Evolutionary conservation across 2,329 filamentous ascomycete genomes (phyloP).

Genomic region (Ceratocystiopsis brevicomis): DNA sequence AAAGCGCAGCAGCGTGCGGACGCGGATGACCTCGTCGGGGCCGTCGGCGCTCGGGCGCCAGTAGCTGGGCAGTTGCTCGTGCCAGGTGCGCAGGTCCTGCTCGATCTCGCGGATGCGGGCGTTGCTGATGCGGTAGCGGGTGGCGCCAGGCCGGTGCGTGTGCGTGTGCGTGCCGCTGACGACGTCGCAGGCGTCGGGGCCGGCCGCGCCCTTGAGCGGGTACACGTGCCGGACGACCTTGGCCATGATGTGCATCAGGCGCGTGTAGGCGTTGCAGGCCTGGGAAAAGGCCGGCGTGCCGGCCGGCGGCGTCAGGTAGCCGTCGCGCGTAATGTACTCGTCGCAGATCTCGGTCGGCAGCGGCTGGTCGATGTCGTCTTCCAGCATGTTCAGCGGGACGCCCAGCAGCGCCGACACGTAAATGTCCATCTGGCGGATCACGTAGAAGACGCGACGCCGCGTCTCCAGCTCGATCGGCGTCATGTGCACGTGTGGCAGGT

Average conservation of each 20-base stretch:
- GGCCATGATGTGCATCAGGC: conserved; percentile 41
- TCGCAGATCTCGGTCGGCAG: conserved; percentile 47
- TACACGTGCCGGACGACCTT: conserved; percentile 49
- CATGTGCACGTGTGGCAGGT: conserved; percentile 44
- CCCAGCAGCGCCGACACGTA: conserved; percentile 50
- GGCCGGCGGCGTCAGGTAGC: conserved; percentile 33
- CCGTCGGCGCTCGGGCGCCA: conserved; percentile 67
- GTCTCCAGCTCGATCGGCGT: conserved; percentile 44
- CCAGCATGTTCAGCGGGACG: conserved; percentile 42
- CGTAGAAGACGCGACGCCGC: conserved; percentile 46
- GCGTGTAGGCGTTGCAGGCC: conserved; percentile 47
- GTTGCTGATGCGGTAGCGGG: conserved; percentile 44
- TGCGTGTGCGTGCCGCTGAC: too few species aligned
- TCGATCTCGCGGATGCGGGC: conserved; percentile 46
- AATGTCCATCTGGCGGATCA: conserved; percentile 51
- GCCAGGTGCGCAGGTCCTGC: conserved; percentile 42
- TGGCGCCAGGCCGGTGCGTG: conserved; percentile 1
- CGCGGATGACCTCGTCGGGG: conserved; percentile 50
- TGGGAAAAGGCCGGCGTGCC: conserved; percentile 41
- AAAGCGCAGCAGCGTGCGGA: conserved; percentile 60
- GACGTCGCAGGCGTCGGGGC: conserved; percentile 19
- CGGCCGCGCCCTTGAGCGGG: conserved; percentile 34
- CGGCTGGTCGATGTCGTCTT: conserved; percentile 48
- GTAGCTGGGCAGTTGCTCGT: conserved; percentile 48
- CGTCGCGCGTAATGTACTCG: conserved; percentile 42